Evolutionary conservation across 352 stramenopile genomes (phyloP), one percentile per base, ranked within the genome.

Genomic region (Pythium biforme): DNA sequence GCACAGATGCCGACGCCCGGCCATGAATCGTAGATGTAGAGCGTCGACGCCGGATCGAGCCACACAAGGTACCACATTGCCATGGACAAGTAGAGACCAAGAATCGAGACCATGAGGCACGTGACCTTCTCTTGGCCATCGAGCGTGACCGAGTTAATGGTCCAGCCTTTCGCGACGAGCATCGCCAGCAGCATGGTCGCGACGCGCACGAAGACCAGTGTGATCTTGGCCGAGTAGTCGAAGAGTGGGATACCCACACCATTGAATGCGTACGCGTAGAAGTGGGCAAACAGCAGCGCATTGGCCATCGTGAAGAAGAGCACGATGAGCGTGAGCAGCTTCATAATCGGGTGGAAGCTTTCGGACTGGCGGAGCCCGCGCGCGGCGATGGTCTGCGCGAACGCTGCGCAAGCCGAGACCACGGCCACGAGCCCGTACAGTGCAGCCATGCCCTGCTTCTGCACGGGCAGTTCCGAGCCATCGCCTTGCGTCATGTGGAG

Each of bases 21-120:
- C 81, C 79, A 90, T 41, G 81, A 93, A 57, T 93, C 84, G 67
- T 89, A 91, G 25, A 93, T 89, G 74, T 91, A 93, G 3, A 91
- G 64, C 27, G 84, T 93, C 15, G 84, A 91, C 6, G 81, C 78
- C 7, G 81, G 81, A 55, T 91, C 81, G 34, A 91, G 73, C 76
- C 79, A 90, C 33, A 90, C 63, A n/a, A 91, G 62, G 55, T 91
- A 93, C 79, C 74, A 90, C 81, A 90, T 90, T 9, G 84, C 81
- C 75, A 91, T 81, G 12, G 76, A 88, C 49, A 90, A 43, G 59
- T 93, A 91, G 5, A 91, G 71, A 14, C 70, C 80, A 1, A 91
- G 68, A 59, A 87, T 74, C 5, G 68, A 40, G 47, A 88, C 27
- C 55, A 92, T 89, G 29, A 90, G 62, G 34, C 77, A 87, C 34